Percentiles rank a stretch among this genome's conserved stretches.
Conservation (phyloP, 306 rosid genomes). For the Vigna trinervia region DNA sequence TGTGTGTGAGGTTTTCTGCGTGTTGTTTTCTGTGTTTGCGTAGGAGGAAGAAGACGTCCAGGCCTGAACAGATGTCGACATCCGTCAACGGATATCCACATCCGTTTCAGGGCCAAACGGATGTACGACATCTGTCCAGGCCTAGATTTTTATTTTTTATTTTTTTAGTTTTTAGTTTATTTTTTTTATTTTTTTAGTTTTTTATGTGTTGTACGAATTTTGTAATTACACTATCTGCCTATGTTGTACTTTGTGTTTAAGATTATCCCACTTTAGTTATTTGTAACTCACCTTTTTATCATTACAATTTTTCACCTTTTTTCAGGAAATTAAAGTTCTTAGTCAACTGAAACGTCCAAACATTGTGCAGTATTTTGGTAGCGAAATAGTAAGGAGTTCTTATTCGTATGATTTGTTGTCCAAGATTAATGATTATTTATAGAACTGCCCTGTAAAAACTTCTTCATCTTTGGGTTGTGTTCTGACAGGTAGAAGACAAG, state of each 20-base stretch:
- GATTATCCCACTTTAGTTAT: not conserved
- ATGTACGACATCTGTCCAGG: no score
- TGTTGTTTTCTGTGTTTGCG: no score
- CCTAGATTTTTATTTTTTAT: no score
- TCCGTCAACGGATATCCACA: no score
- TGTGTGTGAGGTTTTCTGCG: no score
- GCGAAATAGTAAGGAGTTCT: constrained; percentile 80
- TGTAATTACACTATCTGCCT: not conserved
- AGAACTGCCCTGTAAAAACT: not conserved
- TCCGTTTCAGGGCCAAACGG: no score
- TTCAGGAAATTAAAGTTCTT: constrained; percentile 92
- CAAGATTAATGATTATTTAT: constrained; percentile 23
- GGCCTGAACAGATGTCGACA: no score
- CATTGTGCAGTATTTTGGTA: constrained; percentile 94
- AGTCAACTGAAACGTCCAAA: constrained; percentile 88
- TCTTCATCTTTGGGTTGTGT: constrained; percentile 33
- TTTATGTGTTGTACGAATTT: not conserved
- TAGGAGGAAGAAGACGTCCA: no score
- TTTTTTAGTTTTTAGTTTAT: no score
- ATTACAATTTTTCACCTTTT: constrained; percentile 18
- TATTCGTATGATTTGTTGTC: constrained; percentile 37
- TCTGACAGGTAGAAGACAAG: constrained; percentile 70
- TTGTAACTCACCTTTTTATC: constrained; percentile 31
- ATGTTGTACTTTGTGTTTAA: not conserved
- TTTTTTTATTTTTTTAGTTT: no score